phyloP scores from a whole-genome alignment of 2,329 filamentous ascomycete species.

The Madurella mycetomatis region DNA sequence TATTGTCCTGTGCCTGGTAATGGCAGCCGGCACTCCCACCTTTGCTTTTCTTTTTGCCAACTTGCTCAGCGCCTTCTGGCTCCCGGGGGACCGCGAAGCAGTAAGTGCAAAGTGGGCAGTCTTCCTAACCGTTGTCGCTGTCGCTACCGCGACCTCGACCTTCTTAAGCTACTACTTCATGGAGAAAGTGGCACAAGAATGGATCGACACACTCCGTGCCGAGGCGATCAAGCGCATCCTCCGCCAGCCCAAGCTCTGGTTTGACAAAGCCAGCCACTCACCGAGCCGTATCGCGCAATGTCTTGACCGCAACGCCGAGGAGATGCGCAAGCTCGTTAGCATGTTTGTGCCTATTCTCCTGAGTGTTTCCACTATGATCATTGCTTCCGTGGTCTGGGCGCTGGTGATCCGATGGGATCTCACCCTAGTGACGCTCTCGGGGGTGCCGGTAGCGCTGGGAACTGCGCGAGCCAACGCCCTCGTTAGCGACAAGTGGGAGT shows the following conservation, averaged over 20 bases:
- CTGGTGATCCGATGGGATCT: constrained; percentile 72
- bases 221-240: constrained; percentile 67
- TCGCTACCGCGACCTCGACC: constrained; percentile 60
- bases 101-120: constrained; percentile 63
- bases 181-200: constrained; percentile 67
- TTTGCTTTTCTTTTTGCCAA: constrained; percentile 48
- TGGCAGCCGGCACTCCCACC: constrained; percentile 56
- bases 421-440: constrained; percentile 68
- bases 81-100: constrained; percentile 45
- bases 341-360: constrained; percentile 70
- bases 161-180: constrained; percentile 67
- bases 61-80: constrained; percentile 66
- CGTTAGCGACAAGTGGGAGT: constrained; percentile 69
- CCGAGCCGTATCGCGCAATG: constrained; percentile 61
- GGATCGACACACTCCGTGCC: constrained; percentile 68
- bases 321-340: constrained; percentile 78
- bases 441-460: constrained; percentile 61
- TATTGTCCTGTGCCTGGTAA: constrained; percentile 56
- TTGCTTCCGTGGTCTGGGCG: constrained; percentile 70
- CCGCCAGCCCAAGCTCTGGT: constrained; percentile 73
- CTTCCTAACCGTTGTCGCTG: constrained; percentile 62
- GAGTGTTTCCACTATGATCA: constrained; percentile 62
- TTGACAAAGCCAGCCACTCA: constrained; percentile 63
- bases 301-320: constrained; percentile 78
- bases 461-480: constrained; percentile 62